Base-by-base conservation (phyloP, 2,329 filamentous ascomycete species). In the Diaporthe sp. region DNA sequence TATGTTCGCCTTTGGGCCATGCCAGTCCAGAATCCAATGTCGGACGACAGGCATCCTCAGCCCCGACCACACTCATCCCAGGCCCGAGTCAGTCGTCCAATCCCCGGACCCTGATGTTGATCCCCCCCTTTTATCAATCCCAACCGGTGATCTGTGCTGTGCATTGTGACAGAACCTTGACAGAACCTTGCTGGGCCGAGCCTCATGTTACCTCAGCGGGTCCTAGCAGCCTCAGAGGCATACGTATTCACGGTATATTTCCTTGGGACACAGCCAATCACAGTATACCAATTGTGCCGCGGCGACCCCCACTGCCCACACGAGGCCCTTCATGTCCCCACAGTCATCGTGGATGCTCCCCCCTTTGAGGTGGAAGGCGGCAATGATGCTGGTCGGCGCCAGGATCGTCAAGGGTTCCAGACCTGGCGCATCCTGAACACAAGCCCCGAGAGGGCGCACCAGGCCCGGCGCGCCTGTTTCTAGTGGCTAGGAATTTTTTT, bases 131-230 rank as follows among this genome's bases (percentile, higher is more conserved):
- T 53, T 53, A 31, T 25, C 39, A 71, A 60, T 55, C 65, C 65
- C 49, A 53, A 37, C 55, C 53, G 68, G 42, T 60, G 55, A 60
- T 57, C 51, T 71, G 39, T 60, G 68, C 51, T 42, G 39, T 71
- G 55, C 68, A 71, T 57, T 57, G 57, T 51, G 42, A 63, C 47
- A 37, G 44, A 39, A 53, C n/a, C 49, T 53, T 44, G 60, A 61
- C 42, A 4, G 47, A 34, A 31, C 55, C 57, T 63, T 28, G 47
- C 58, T 39, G 31, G n/a, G 12, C 25, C 15, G 71, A 60, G 44
- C 71, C 71, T 39, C 71, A 55, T 55, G 4, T 42, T 42, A 73
- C 47, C 65, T 55, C 34, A 70, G 65, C 65, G 47, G 65, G 65
- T 34, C 49, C 49, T 13, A 28, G n/a, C 49, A 42, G 65, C 25